A percentile compares a stretch with the other conserved stretches of the same genome.
These are phyloP conservation scores for Vigna mungo DNA, from an alignment of 306 rosid genomes.

Conservation along the genomic window DNA sequence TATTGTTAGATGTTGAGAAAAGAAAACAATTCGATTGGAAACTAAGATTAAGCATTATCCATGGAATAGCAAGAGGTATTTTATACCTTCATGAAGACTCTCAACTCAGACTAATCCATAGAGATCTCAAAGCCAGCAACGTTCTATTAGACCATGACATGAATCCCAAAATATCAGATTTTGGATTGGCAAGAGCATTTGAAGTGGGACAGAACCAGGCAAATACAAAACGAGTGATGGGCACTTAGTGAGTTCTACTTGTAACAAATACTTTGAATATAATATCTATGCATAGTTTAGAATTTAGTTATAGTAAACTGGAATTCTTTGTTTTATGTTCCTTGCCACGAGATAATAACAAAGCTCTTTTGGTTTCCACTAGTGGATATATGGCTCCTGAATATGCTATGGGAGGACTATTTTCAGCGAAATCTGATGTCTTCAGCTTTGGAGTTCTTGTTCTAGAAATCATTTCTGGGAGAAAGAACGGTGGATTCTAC, in stretches of 20 bases:
- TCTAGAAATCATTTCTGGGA: slow-evolving; percentile 48
- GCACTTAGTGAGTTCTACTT: not conserved
- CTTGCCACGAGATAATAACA: not conserved
- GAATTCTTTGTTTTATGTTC: not conserved
- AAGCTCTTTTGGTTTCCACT: slow-evolving; percentile 7
- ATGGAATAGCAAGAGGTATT: slow-evolving; percentile 4
- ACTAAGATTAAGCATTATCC: slow-evolving; percentile 7
- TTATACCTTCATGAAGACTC: slow-evolving; percentile 17
- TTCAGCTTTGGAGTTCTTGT: slow-evolving; percentile 46
- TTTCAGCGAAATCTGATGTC: not conserved
- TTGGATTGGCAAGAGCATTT: not conserved
- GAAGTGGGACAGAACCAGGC: not conserved
- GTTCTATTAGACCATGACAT: not conserved
- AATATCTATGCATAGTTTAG: not conserved
- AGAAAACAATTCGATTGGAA: not conserved
- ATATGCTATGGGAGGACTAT: slow-evolving; percentile 46
- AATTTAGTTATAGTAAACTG: not conserved
- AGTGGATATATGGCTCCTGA: slow-evolving; percentile 64
- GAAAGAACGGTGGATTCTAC: slow-evolving; percentile 34
- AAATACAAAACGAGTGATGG: not conserved
- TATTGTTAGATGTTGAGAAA: not conserved
- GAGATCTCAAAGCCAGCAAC: slow-evolving; percentile 21
- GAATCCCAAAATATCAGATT: slow-evolving; percentile 3
- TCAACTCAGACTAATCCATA: not conserved
- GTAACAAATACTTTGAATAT: not conserved